Evolutionary conservation across 495 filamentous ascomycete genomes (phyloP), one percentile per base, ranked within the genome.

Genomic region (Penicillium macrosclerotiorum): DNA sequence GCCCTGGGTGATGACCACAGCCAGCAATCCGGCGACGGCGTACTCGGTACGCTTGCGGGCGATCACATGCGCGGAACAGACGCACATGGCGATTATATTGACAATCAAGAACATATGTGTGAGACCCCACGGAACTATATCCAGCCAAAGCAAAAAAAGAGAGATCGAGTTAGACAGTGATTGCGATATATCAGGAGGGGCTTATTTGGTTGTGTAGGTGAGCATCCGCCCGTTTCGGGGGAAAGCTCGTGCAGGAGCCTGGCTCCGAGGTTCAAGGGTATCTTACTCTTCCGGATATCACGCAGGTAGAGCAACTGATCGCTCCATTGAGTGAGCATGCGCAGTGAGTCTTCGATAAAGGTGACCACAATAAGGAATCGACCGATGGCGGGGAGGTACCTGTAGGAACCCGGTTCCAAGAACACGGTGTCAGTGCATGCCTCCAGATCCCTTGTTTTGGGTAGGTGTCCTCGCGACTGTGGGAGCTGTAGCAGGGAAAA

Each of bases 331-430:
- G 94, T 97, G 60, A 97, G 75, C 63, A 98, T 98, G 65, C 93
- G 81, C 30, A 98, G 72, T 24, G 91, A 88, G 73, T 98, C 93
- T 71, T 98, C 93, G 48, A 98, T 78, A 75, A 98, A 98, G 51
- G 93, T 98, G 45, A 96, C 93, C 22, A 98, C 93, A 55, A 98
- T 98, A 54, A 98, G 73, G 71, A 97, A 97, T 33, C 93, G 88
- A 29, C 93, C 93, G 69, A 97, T 91, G 45, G 88, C 89, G 23
- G 93, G 93, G 13, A 98, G 78, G 59, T 94, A 96, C 53, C 92
- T 97, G 62, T 20, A 40, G 17, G 22, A 46, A 59, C n/a, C n/a
- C n/a, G n/a, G n/a, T n/a, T n/a, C n/a, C n/a, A 42, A 48, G 54
- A 59, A 65, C 54, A 67, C 59, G 50, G 56, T 67, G 64, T 71